These are phyloP conservation scores for Globisporangium rhizosaccharum DNA, from an alignment of 352 stramenopile species.

Conservation along the genomic window DNA sequence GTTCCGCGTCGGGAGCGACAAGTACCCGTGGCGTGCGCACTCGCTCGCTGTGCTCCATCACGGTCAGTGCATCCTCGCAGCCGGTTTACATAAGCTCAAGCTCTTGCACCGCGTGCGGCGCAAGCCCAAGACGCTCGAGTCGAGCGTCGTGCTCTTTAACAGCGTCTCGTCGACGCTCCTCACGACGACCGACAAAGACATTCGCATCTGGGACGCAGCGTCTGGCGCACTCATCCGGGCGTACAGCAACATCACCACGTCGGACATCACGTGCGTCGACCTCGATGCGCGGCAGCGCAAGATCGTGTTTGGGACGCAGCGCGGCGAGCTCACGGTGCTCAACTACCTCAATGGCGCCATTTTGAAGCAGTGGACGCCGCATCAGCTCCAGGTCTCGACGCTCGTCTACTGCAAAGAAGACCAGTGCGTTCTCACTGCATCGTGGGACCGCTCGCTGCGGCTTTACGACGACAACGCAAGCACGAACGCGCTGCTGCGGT, in stretches of 20 bases:
- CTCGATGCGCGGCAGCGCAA: constrained; percentile 67
- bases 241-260: constrained; percentile 40
- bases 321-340: constrained; percentile 58
- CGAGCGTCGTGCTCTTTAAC: constrained; percentile 65
- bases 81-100: constrained; percentile 67
- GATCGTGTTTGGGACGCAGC: constrained; percentile 59
- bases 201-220: constrained; percentile 66
- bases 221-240: constrained; percentile 50
- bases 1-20: constrained; percentile 62
- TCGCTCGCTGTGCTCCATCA: constrained; percentile 59
- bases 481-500: constrained; percentile 54
- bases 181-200: constrained; percentile 59
- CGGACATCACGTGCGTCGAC: constrained; percentile 71
- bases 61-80: constrained; percentile 49
- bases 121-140: constrained; percentile 53
- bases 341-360: constrained; percentile 77
- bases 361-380: constrained; percentile 55
- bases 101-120: constrained; percentile 57
- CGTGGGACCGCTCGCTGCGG: constrained; percentile 67
- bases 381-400: constrained; percentile 53
- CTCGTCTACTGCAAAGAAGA: constrained; percentile 78
- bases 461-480: constrained; percentile 65
- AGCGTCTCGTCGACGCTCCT: constrained; percentile 58
- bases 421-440: constrained; percentile 61
- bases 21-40: constrained; percentile 66